phyloP scores from a whole-genome alignment of 176 grass and related monocot species.

The Pharus latifolius region DNA sequence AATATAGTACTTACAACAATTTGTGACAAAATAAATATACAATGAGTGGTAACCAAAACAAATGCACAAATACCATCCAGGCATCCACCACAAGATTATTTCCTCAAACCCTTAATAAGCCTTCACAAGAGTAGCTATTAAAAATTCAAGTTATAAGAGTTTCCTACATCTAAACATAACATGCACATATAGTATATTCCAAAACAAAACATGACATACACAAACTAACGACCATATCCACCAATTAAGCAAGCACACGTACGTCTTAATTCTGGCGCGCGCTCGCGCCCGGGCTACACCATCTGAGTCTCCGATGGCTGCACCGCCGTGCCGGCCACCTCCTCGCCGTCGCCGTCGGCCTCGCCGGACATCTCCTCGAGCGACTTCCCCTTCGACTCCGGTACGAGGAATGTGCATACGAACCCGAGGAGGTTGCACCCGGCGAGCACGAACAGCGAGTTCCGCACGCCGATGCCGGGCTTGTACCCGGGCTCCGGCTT shows the following conservation, averaged over 20 bases:
- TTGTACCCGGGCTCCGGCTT: conserved; percentile 33
- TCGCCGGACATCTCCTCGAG: conserved; percentile 61
- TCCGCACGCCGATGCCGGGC: conserved; percentile 29
- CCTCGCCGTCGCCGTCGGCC: conserved; percentile 5
- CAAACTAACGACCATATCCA: no score
- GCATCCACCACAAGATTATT: no score
- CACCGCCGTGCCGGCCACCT: neutral
- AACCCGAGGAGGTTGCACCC: conserved; percentile 23
- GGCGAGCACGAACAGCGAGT: conserved; percentile 38
- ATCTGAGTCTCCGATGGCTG: neutral
- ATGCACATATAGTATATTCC: neutral
- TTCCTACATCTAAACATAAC: neutral
- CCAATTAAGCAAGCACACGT: neutral
- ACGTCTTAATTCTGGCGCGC: no score
- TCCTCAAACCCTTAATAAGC: no score
- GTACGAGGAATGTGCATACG: conserved; percentile 36
- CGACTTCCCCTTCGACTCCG: conserved; percentile 55
- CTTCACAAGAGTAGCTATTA: no score
- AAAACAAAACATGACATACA: neutral
- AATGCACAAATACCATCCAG: no score
- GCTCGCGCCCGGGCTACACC: neutral
- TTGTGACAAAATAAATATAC: no score
- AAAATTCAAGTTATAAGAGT: no score
- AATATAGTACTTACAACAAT: no score
- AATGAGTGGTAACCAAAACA: no score